Percentiles rank a stretch among this genome's conserved stretches.
phyloP scores from a whole-genome alignment of 2,329 filamentous ascomycete species.

The Albophoma yamanashiensis region DNA sequence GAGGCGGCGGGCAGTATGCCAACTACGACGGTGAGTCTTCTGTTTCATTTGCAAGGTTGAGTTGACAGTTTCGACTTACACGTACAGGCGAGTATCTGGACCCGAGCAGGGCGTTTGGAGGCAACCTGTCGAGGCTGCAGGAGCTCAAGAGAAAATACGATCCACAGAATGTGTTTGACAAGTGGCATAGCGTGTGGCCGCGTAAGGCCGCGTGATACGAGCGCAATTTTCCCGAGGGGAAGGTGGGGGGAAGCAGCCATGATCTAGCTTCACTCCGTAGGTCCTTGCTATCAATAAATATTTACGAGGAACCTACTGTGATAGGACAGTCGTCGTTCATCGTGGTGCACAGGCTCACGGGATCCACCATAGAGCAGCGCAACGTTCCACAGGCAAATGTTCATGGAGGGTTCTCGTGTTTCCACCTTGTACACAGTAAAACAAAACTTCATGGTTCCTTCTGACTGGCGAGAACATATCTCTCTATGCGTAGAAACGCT shows the following conservation, averaged over 20 bases:
- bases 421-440: not conserved
- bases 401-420: not conserved
- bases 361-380: not conserved
- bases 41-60: not conserved
- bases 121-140: constrained; percentile 15
- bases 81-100: constrained; percentile 16
- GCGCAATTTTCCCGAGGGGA: not conserved
- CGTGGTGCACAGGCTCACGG: no score
- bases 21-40: constrained; percentile 1
- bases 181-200: constrained; percentile 12
- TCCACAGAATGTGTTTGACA: constrained; percentile 21
- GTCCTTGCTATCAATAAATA: no score
- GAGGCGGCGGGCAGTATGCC: constrained; percentile 6
- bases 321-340: not conserved
- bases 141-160: constrained; percentile 23
- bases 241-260: not conserved
- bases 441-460: not conserved
- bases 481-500: not conserved
- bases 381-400: not conserved
- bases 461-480: no score
- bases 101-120: constrained; percentile 18
- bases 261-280: not conserved
- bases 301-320: no score
- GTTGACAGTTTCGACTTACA: not conserved
- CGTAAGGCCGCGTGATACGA: not conserved